A percentile compares a stretch with the other conserved stretches of the same genome.
Evolutionary conservation across 176 grass and related monocot genomes (phyloP).

Genomic region (Elymus sibiricus): DNA sequence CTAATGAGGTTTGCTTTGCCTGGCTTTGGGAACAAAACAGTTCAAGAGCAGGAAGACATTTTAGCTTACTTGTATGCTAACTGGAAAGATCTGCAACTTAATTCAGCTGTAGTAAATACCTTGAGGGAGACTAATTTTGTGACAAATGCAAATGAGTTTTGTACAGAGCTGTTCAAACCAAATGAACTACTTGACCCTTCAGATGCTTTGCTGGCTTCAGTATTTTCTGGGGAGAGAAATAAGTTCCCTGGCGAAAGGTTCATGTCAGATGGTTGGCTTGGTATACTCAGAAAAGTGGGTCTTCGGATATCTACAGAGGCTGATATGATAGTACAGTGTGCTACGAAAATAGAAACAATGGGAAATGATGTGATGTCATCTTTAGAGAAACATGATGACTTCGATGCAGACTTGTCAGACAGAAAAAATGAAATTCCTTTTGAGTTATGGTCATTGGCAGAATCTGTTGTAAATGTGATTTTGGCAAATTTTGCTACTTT

Average conservation of each 20-base stretch:
- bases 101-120: constrained; percentile 56
- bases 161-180: constrained; percentile 69
- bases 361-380: constrained; percentile 57
- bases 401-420: constrained; percentile 59
- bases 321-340: constrained; percentile 87
- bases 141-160: constrained; percentile 75
- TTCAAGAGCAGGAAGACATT: constrained; percentile 85
- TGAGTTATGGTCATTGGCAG: constrained; percentile 81
- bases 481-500: constrained; percentile 88
- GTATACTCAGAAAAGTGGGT: constrained; percentile 80
- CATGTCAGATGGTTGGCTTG: constrained; percentile 78
- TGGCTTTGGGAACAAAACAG: constrained; percentile 68
- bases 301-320: constrained; percentile 71
- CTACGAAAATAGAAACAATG: constrained; percentile 71
- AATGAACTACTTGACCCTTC: constrained; percentile 80
- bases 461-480: constrained; percentile 76
- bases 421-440: constrained; percentile 74
- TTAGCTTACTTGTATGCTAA: constrained; percentile 76
- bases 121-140: constrained; percentile 79
- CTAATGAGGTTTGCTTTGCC: constrained; percentile 91
- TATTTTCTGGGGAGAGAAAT: constrained; percentile 74
- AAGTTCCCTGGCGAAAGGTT: constrained; percentile 84
- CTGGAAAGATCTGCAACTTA: constrained; percentile 86
- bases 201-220: constrained; percentile 74
- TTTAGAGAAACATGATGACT: constrained; percentile 62